phyloP scores from a whole-genome alignment of 768 basidiomycete species.

The Leucosporidium yakuticum region DNA sequence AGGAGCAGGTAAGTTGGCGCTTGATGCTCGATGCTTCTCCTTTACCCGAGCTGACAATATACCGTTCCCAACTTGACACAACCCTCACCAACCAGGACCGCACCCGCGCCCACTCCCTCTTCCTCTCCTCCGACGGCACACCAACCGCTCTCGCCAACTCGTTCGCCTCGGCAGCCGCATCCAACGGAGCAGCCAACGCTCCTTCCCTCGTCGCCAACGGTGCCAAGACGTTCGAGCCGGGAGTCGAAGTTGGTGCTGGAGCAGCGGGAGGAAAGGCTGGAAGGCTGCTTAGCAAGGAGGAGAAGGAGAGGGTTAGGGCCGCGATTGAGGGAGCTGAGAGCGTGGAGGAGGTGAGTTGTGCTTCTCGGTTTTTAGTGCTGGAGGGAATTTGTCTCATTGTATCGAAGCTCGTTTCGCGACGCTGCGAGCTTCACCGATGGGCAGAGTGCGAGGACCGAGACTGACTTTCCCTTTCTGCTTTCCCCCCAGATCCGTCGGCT shows the following conservation, averaged over 20 bases:
- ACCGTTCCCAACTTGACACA: background rate
- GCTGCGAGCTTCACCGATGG: too few relatives aligned
- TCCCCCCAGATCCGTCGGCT: constrained; percentile 21
- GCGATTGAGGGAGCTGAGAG: constrained; percentile 87
- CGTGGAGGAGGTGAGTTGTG: constrained; percentile 66
- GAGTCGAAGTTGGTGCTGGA: constrained; percentile 44
- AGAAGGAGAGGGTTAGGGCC: constrained; percentile 75
- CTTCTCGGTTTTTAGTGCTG: too few relatives aligned
- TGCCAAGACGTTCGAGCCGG: constrained; percentile 37
- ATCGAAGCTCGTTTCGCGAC: too few relatives aligned
- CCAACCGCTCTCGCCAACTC: constrained; percentile 69
- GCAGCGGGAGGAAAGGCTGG: constrained; percentile 56
- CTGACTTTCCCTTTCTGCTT: background rate
- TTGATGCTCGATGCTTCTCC: background rate
- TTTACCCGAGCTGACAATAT: background rate
- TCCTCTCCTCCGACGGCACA: constrained; percentile 69
- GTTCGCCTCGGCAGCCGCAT: constrained; percentile 49
- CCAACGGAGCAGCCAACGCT: background rate
- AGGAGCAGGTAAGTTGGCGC: constrained; percentile 65
- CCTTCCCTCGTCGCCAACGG: constrained; percentile 17
- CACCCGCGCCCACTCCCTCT: constrained; percentile 62
- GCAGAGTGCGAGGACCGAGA: background rate
- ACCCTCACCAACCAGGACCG: constrained; percentile 58
- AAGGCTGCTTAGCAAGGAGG: constrained; percentile 82
- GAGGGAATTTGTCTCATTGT: too few relatives aligned